Conservation (phyloP, 2,329 filamentous ascomycete species). For the Fusarium gaditjirri region DNA sequence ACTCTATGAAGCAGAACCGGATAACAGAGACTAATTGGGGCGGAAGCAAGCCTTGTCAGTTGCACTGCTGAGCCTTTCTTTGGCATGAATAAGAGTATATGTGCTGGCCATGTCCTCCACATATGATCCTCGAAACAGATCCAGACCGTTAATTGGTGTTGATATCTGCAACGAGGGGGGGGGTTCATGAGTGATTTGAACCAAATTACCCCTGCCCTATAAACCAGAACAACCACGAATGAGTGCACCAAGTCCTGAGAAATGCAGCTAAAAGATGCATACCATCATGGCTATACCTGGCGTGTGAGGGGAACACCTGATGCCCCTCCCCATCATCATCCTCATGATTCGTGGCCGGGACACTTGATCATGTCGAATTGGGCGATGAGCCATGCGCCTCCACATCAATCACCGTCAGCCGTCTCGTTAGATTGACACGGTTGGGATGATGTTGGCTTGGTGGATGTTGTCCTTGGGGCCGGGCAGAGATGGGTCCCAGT, state of each 20-base stretch:
- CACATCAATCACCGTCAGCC: constrained; percentile 17
- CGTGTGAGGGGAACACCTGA: constrained; percentile 4
- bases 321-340: constrained; percentile 19
- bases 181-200: constrained; percentile 2
- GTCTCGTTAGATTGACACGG: constrained; percentile 6
- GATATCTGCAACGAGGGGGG: not conserved
- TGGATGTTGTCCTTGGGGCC: constrained; percentile 30
- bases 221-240: constrained; percentile 3
- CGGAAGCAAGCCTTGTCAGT: constrained; percentile 7
- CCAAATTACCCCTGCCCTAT: constrained; percentile 17
- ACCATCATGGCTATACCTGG: constrained; percentile 32
- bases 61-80: constrained; percentile 17
- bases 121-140: constrained; percentile 7
- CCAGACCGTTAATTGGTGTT: constrained; percentile 7
- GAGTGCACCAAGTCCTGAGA: constrained; percentile 9
- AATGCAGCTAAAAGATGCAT: constrained; percentile 40
- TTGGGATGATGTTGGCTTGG: constrained; percentile 21
- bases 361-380: constrained; percentile 14
- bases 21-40: constrained; percentile 2
- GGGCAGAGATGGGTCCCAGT: constrained; percentile 28
- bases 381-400: constrained; percentile 21
- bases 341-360: constrained; percentile 19
- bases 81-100: constrained; percentile 4
- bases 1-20: constrained; percentile 22
- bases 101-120: constrained; percentile 22